Evolutionary conservation across 148 eudicot genomes (phyloP).

Genomic region (Agrostemma githago): DNA sequence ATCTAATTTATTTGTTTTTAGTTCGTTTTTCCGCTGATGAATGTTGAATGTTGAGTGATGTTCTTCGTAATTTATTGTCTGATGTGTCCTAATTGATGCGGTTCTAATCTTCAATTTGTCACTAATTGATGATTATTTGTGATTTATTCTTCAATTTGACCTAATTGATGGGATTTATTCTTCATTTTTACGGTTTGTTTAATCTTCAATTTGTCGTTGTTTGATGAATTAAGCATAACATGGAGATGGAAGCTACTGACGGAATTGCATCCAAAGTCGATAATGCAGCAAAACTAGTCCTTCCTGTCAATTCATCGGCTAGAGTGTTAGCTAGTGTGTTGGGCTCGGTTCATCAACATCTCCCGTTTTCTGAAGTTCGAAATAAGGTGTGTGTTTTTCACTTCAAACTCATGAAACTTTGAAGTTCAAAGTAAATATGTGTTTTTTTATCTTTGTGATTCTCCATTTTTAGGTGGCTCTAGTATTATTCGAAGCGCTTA

Average conservation of each 20-base stretch:
- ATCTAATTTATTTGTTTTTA: too few relatives aligned
- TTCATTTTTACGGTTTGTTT: too few relatives aligned
- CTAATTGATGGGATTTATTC: too few relatives aligned
- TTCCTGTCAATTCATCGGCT: conserved; percentile 38
- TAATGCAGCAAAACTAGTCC: conserved; percentile 25
- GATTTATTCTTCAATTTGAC: too few relatives aligned
- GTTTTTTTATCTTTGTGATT: not conserved
- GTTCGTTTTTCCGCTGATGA: too few relatives aligned
- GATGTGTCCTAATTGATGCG: too few relatives aligned
- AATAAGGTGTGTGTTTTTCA: conserved; percentile 21
- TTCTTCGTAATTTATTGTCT: too few relatives aligned
- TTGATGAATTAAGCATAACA: conserved; percentile 33
- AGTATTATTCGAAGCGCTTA: conserved; percentile 44
- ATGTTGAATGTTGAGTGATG: too few relatives aligned
- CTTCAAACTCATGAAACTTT: not conserved
- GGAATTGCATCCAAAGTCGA: conserved; percentile 35
- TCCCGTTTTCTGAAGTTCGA: conserved; percentile 27
- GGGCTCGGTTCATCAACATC: conserved; percentile 20
- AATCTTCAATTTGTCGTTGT: too few relatives aligned
- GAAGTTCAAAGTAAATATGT: not conserved
- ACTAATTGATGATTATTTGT: too few relatives aligned
- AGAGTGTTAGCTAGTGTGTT: conserved; percentile 36
- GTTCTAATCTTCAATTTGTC: too few relatives aligned
- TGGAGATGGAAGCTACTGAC: conserved; percentile 19
- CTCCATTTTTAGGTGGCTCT: conserved; percentile 48